Evolutionary conservation across 2,329 filamentous ascomycete species (phyloP), one percentile per base, ranked within the genome.

Genomic region (Diaporthe capsici): DNA sequence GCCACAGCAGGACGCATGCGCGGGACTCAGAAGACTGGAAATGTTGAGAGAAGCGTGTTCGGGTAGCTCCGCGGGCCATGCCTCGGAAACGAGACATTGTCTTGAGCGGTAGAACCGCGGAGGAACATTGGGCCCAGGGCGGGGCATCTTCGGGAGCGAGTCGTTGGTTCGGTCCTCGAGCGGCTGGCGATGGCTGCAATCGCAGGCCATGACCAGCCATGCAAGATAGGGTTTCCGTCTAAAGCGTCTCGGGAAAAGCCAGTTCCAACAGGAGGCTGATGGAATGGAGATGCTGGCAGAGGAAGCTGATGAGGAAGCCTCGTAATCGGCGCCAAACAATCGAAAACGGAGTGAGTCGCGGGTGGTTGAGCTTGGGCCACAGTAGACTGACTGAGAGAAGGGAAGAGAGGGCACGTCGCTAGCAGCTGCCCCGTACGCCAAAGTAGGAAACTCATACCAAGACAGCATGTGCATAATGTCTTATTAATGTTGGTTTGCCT

Each of bases 261-360:
- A 44, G n/a, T 0, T 47, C 42, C n/a, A 17, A 47, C 22, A 0
- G 44, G 44, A 37, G 25, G 20, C 22, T 51, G 63, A 10, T 20
- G 15, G 34, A 34, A 34, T 34, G 34, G 34, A 39, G 57, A 61
- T 42, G 20, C 12, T 61, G 58, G 58, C 1, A 42, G 58, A 17
- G 3, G 2, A 51, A 31, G 42, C 6, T 9, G 28, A 28, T 39
- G n/a, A 25, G 15, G 7, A 42, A 44, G n/a, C 13, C 58, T 15
- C 20, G 9, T 20, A 17, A 17, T 20, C 20, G 61, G 42, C 61
- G 22, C 65, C 34, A 70, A 70, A 53, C 31, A 39, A 68, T 53
- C 47, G 49, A 70, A 70, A 70, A 70, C 49, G 65, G 65, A 53
- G 47, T n/a, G 31, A 39, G 65, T 68, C 47, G 65, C 65, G 47